phyloP scores from a whole-genome alignment of 2,329 filamentous ascomycete species.

The Neoascochyta sp. region DNA sequence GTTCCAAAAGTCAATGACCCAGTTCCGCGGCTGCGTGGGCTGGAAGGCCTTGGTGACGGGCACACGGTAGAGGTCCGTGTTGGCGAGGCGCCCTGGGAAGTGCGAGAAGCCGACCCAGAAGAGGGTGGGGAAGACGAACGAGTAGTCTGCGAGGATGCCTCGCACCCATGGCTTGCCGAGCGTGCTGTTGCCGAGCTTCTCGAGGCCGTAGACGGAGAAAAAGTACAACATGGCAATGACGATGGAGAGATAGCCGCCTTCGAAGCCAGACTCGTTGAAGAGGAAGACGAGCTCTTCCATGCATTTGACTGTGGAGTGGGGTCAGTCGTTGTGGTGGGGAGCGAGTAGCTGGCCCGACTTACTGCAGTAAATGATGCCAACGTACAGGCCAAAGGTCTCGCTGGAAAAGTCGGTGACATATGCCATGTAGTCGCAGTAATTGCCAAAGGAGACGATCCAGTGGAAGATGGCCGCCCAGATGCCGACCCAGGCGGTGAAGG shows the following conservation, averaged over 20 bases:
- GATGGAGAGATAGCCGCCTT: conserved; percentile 49
- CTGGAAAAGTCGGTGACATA: conserved; percentile 57
- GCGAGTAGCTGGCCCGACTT: conserved; percentile 11
- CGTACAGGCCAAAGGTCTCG: conserved; percentile 53
- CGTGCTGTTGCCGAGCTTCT: conserved; percentile 47
- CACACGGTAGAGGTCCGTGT: conserved; percentile 42
- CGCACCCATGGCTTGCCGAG: conserved; percentile 46
- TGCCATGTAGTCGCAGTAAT: conserved; percentile 56
- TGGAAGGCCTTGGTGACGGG: conserved; percentile 47
- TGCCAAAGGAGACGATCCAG: conserved; percentile 53
- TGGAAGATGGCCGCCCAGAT: conserved; percentile 59
- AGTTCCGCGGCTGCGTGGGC: conserved; percentile 45
- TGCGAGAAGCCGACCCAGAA: conserved; percentile 55
- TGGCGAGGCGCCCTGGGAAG: conserved; percentile 47
- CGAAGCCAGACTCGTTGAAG: conserved; percentile 42
- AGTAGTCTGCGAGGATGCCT: conserved; percentile 51
- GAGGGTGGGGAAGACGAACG: conserved; percentile 47
- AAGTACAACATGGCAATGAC: conserved; percentile 53
- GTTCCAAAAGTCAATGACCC: conserved; percentile 54
- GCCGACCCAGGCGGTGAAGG: conserved; percentile 55
- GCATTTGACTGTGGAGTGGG: conserved; percentile 46
- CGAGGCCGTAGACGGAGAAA: conserved; percentile 49
- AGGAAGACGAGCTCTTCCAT: conserved; percentile 54
- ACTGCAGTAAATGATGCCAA: conserved; percentile 55
- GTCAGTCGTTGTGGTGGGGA: conserved; percentile 1